Base-by-base conservation (phyloP, 2,329 filamentous ascomycete genomes). In the Aspergillus ruber region DNA sequence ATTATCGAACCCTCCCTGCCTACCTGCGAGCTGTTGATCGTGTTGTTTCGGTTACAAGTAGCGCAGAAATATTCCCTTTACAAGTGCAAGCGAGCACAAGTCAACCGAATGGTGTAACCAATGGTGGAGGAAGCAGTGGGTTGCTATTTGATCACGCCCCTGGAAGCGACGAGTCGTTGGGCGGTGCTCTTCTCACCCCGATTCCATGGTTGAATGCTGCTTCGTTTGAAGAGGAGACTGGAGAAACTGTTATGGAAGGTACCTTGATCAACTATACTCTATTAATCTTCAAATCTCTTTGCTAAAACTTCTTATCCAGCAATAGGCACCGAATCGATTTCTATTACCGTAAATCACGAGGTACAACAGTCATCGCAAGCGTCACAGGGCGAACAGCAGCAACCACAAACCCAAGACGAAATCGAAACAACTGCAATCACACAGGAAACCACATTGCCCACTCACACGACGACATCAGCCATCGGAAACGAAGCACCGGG, bases 11-110 rank as follows among this genome's bases (percentile, higher is more conserved):
- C 45, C 78, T 97, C 2, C 82, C 88, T 1, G 80, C 90, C 9
- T 98, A 93, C 66, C 81, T 98, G 9, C 86, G 93, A 58, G 93
- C 93, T 2, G 80, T 97, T 43, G 89, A 97, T 65, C 85, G 93
- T 48, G 85, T 95, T 18, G 83, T 96, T 20, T 89, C 86, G 48
- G 93, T 98, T 48, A 94, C 90, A 9, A 95, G 88, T 33, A 80
- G 84, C 21, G 81, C 84, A 17, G 84, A 86, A 54, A 76, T 83
- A 48, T 98, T 95, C 62, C 93, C 93, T 0, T 80, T 97, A 1
- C 88, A 56, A 9, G 56, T 55, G 13, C 57, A 61, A 4, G 49
- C 53, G 10, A 52, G 44, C 25, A 42, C 50, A 3, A 50, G 49
- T 13, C 57, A 65, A 23, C 52, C 57, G 0, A 90, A 93, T 60